Conservation (phyloP, 106 monocot genomes). For the Cymbidium sinense region DNA sequence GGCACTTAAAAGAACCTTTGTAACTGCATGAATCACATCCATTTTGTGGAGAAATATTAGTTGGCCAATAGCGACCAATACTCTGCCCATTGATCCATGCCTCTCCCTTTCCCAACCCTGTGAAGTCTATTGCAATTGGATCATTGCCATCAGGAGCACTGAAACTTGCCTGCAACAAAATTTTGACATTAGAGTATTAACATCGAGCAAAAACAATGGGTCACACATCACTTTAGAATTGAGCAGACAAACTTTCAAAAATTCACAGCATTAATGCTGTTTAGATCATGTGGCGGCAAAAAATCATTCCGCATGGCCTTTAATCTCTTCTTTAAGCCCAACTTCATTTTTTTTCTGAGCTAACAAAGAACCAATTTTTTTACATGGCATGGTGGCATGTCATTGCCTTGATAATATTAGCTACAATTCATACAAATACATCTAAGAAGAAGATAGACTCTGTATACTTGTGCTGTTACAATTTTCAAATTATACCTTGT, state of each 20-base stretch:
- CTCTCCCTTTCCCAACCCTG: slow-evolving; percentile 88
- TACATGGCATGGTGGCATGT: not conserved
- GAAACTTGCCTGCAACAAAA: slow-evolving; percentile 57
- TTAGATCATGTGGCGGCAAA: not conserved
- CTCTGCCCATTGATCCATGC: slow-evolving; percentile 95
- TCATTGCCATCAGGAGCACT: slow-evolving; percentile 57
- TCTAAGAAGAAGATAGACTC: no score
- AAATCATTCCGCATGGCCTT: not conserved
- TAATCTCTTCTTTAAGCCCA: not conserved
- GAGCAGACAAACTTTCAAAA: not conserved
- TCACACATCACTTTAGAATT: not conserved
- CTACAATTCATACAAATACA: not conserved
- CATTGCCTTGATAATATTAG: not conserved
- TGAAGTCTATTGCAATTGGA: slow-evolving; percentile 80
- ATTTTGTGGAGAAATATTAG: slow-evolving; percentile 39
- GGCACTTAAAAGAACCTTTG: slow-evolving; percentile 76
- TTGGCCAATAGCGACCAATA: slow-evolving; percentile 92
- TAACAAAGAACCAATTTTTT: not conserved
- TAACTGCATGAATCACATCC: slow-evolving; percentile 79
- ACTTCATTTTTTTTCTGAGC: not conserved
- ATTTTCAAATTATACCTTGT: slow-evolving; percentile 51
- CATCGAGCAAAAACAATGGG: not conserved
- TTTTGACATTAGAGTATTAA: not conserved
- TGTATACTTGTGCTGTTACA: not conserved
- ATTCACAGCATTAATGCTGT: not conserved